Base-by-base conservation (phyloP, 2,329 filamentous ascomycete genomes). In the Neonectria sp. region DNA sequence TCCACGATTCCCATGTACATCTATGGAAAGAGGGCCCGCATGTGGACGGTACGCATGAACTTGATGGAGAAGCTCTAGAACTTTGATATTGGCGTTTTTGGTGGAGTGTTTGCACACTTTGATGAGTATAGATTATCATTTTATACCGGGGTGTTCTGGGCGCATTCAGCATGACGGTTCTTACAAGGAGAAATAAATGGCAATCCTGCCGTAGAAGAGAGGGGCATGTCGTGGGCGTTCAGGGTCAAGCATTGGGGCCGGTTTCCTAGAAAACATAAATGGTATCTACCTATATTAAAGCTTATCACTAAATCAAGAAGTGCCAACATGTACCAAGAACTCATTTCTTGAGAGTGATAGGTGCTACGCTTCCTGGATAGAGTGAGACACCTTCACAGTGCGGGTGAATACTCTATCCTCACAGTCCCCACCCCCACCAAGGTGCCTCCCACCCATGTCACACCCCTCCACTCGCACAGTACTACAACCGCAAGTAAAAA, bases 1-100 rank as follows among this genome's bases (percentile, higher is more conserved):
- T 90, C 87, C 60, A 93, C 94, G 1, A 91, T 98, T 62, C 95
- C 95, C 1, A 94, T 98, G 92, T 98, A 96, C 79, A 93, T 98
- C 24, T 98, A 90, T 76, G 95, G 95, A 21, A 98, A 98, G 86
- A 85, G 95, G 63, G 91, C 92, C 17, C 86, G 95, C 21, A 97
- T 98, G 94, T 98, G 95, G 95, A 98, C 95, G 1, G 93, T 95
- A 12, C 85, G 93, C 69, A 93, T 88, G 86, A 94, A 93, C 72
- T 83, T 97, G 70, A 95, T 97, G 92, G 94, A 97, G 87, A 93
- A 90, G 77, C 92, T 84, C 61, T 84, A 72, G 71, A 56, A 46
- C 46, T 66, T 63, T 66, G 58, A 25, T 7, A 49, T 67, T 67
- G 56, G 68, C 27, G 69, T 62, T 70, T 46, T 55, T 51, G 27